These are phyloP conservation scores for Phialemonium atrogriseum DNA, from an alignment of 2,329 filamentous ascomycete genomes.

Conservation along the genomic window DNA sequence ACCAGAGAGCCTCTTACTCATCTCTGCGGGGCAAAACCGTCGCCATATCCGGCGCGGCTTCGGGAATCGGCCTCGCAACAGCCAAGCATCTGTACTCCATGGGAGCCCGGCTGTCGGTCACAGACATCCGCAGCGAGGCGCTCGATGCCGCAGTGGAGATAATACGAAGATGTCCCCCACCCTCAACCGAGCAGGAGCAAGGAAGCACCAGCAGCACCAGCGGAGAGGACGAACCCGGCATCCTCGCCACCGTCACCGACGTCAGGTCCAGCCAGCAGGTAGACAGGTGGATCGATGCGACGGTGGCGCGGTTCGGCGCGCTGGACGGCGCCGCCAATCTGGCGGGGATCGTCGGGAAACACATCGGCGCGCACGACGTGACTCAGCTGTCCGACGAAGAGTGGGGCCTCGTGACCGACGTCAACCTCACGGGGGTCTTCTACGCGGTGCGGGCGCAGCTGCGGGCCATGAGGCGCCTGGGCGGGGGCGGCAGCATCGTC, in stretches of 20 bases:
- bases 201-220: no score
- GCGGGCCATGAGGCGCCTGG: conserved; percentile 18
- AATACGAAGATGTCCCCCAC: no score
- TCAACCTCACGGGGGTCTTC: conserved; percentile 21
- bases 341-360: conserved; percentile 24
- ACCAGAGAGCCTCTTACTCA: not conserved
- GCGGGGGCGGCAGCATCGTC: conserved; percentile 34
- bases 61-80: conserved; percentile 40
- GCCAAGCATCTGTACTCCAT: conserved; percentile 32
- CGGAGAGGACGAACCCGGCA: no score
- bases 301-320: conserved; percentile 20
- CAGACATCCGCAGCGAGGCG: conserved; percentile 39
- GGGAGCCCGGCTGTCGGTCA: conserved; percentile 37
- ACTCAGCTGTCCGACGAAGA: conserved; percentile 9
- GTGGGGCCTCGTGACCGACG: conserved; percentile 18
- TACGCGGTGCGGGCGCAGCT: conserved; percentile 20
- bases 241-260: conserved; percentile 15
- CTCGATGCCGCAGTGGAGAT: no score
- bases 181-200: no score
- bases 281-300: conserved; percentile 24
- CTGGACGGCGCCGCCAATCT: conserved; percentile 30
- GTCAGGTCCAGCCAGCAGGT: conserved; percentile 22
- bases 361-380: conserved; percentile 15
- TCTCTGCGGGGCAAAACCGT: conserved; percentile 27
- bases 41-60: conserved; percentile 38